Evolutionary conservation across 768 basidiomycete species (phyloP), one percentile per base, ranked within the genome.

Genomic region (Rhodosporidiobolus odoratus): DNA sequence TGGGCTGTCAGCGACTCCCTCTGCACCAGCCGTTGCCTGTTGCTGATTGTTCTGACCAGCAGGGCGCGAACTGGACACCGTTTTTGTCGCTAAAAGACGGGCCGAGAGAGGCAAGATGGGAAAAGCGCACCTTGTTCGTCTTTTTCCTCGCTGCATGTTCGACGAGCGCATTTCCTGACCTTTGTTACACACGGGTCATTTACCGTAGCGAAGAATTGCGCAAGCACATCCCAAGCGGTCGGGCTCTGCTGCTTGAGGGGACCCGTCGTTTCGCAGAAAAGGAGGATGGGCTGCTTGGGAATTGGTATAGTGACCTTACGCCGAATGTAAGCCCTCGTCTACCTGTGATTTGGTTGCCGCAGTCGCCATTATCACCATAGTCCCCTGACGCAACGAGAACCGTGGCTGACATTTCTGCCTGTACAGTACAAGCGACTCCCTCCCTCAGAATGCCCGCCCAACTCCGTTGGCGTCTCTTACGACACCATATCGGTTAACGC

Each of bases 401-500:
- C 21, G 52, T 8, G 27, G 27, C 10, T 30, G 27, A 6, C 10
- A 9, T 30, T 7, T 32, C 52, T 53, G 15, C 25, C 17, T 19
- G 27, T 32, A 10, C 41, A 74, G 72, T 74, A 74, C 63, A 58
- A 54, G 16, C 23, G 1, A 4, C 59, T 74, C 1, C 6, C 38
- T 0, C 9, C 34, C 0, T 38, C 40, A 7, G 73, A 68, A 13
- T 68, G 67, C 45, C 69, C 69, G 5, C 40, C 38, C 1, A 56
- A 43, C 23, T 56, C 66, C 5, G 71, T 75, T 43, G 86, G 84
- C 27, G 78, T 83, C 45, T 78, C 76, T 21, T 87, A 82, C 75
- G 78, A 80, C 58, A 84, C 85, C 0, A 80, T 83, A 72, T 83
- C 83, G 43, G 77, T 85, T 48, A 82, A 86, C 71, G 85, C 85